Evolutionary conservation across 306 rosid species (phyloP).

Genomic region (Medicago arabica): DNA sequence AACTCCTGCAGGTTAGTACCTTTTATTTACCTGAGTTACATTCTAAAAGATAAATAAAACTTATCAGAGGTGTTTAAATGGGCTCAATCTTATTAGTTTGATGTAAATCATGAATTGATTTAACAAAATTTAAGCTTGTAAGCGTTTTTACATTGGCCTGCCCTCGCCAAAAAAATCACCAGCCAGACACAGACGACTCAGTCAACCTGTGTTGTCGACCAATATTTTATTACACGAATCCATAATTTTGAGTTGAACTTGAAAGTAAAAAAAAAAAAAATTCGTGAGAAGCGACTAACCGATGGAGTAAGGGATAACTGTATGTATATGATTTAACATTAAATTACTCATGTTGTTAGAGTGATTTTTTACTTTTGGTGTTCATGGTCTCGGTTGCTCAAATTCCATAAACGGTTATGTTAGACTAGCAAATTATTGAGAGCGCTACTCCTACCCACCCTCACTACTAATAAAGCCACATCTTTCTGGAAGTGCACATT

Average conservation of each 20-base stretch:
- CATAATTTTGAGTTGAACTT: neutral
- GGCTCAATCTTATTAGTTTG: neutral
- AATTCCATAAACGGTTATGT: no score
- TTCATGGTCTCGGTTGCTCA: no score
- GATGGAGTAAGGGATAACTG: no score
- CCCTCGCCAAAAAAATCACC: neutral
- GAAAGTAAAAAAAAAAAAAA: neutral
- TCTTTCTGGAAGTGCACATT: no score
- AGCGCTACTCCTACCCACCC: no score
- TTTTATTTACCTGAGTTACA: conserved; percentile 7
- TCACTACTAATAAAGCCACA: no score
- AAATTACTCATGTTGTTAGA: no score
- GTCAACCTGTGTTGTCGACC: neutral
- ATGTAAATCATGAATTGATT: neutral
- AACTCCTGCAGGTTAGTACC: conserved; percentile 89
- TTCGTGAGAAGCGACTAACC: no score
- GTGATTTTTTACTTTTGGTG: no score
- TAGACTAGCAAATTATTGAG: no score
- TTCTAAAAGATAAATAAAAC: neutral
- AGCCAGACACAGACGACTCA: neutral
- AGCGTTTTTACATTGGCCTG: neutral
- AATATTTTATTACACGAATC: neutral
- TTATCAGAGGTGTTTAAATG: neutral
- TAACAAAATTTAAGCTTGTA: neutral
- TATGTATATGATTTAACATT: no score